Evolutionary conservation across 495 filamentous ascomycete genomes (phyloP).

Genomic region (Neurospora africana): DNA sequence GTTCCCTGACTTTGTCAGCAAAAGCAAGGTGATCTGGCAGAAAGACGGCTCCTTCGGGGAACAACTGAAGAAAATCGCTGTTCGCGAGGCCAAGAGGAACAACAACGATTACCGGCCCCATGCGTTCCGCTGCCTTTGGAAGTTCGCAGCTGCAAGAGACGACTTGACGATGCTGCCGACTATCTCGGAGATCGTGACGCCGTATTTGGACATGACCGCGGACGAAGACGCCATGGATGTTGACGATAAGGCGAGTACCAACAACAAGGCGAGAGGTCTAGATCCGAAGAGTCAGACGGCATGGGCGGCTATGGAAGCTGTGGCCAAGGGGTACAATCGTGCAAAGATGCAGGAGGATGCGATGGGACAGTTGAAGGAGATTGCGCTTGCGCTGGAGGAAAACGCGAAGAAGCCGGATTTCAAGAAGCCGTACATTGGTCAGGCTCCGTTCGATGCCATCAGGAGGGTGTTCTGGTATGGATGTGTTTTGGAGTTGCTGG

Average conservation of each 20-base stretch:
- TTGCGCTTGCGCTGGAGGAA: conserved; percentile 18
- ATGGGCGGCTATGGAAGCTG: conserved; percentile 31
- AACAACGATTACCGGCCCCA: conserved; percentile 71
- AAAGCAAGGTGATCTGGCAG: conserved; percentile 49
- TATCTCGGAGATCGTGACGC: conserved; percentile 50
- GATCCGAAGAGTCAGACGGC: conserved; percentile 24
- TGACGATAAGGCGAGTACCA: conserved; percentile 15
- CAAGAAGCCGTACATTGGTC: conserved; percentile 19
- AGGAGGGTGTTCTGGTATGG: conserved; percentile 27
- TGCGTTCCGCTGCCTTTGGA: conserved; percentile 61
- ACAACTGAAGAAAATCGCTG: conserved; percentile 48
- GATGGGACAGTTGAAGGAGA: conserved; percentile 18
- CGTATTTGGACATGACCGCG: conserved; percentile 44
- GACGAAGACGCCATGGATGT: conserved; percentile 57
- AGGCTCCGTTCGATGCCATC: conserved; percentile 15
- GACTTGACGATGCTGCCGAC: conserved; percentile 60
- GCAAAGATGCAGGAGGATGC: conserved; percentile 23
- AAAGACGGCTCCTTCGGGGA: conserved; percentile 34
- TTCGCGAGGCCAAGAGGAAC: conserved; percentile 83
- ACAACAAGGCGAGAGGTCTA: conserved; percentile 21
- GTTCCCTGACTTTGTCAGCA: conserved; percentile 65
- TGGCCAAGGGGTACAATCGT: conserved; percentile 33
- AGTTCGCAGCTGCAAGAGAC: conserved; percentile 50
- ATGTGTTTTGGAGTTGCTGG: conserved; percentile 19
- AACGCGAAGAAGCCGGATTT: background rate